A percentile compares a stretch with the other conserved stretches of the same genome.
These are phyloP conservation scores for Leccinum obscurum DNA, from an alignment of 768 basidiomycete genomes.

Conservation along the genomic window DNA sequence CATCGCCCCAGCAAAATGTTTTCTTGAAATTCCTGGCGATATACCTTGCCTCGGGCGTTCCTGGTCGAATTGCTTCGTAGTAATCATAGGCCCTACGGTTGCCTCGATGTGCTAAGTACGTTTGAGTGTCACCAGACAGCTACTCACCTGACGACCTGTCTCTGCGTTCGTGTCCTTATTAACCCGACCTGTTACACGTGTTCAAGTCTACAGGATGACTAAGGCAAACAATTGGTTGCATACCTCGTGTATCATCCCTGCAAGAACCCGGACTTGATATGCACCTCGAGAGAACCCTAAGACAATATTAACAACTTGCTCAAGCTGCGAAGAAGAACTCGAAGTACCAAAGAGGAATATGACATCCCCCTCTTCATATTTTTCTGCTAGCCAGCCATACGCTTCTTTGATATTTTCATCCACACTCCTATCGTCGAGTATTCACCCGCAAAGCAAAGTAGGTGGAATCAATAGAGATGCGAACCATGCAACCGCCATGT, in stretches of 20 bases:
- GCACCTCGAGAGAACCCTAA: background rate
- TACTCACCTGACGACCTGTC: background rate
- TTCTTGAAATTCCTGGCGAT: background rate
- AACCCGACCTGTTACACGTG: background rate
- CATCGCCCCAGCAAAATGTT: background rate
- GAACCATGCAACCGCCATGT: background rate
- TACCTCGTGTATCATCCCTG: background rate
- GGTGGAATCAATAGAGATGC: background rate
- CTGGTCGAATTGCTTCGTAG: background rate
- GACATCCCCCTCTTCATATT: background rate
- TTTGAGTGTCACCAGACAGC: background rate
- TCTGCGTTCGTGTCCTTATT: background rate
- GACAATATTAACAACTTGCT: background rate
- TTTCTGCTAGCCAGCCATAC: background rate
- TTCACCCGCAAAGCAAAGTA: background rate
- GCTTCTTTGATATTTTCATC: background rate
- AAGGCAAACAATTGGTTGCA: background rate
- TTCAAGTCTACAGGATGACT: background rate
- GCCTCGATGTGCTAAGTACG: background rate
- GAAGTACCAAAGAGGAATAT: background rate
- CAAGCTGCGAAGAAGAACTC: no score
- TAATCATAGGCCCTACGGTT: background rate
- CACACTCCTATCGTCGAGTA: background rate
- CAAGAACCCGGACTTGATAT: background rate
- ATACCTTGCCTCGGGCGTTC: background rate